Evolutionary conservation across 2,329 filamentous ascomycete species (phyloP), one percentile per base, ranked within the genome.

Genomic region (Exserohilum rostratum): DNA sequence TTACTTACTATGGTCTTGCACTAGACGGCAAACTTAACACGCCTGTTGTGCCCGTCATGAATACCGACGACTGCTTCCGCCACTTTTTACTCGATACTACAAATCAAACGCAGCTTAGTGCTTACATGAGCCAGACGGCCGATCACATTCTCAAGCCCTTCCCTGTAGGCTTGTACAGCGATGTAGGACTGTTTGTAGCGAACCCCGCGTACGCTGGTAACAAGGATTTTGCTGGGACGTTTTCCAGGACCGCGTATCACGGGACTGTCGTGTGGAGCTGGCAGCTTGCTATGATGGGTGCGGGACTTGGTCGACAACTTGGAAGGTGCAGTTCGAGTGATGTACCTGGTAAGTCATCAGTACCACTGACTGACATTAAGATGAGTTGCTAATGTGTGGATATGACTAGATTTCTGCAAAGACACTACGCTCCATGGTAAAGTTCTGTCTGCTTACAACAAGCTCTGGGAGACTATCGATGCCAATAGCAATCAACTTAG

Each of bases 211-310:
- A 83, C 25, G 82, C 82, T 0, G 77, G 73, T 0, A 74, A 81
- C 12, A 70, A 77, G 0, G 74, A 69, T 0, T 66, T 71, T 35
- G 78, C 80, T 0, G 72, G 69, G 0, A 82, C 82, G 46, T 88
- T 82, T 57, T 83, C 83, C 0, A 83, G 80, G n/a, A 76, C 77
- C 3, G 83, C 82, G 0, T 89, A 86, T 60, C 85, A 88, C 52
- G 86, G 85, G 0, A 86, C 85, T 0, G 85, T 89, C 0, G 77
- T 89, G 1, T 88, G 85, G 86, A 81, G 79, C 39, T 89, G 85
- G 85, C 85, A 84, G 50, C 73, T 88, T 3, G 80, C 85, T 0
- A 86, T 88, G 80, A 86, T 88, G 82, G 85, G 83, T 0, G 80
- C 79, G 9, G 86, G 86, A 0, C 69, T 89, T 0, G 80, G 85